phyloP scores from a whole-genome alignment of 257 asterid genomes.

The Solanum stenotomum region DNA sequence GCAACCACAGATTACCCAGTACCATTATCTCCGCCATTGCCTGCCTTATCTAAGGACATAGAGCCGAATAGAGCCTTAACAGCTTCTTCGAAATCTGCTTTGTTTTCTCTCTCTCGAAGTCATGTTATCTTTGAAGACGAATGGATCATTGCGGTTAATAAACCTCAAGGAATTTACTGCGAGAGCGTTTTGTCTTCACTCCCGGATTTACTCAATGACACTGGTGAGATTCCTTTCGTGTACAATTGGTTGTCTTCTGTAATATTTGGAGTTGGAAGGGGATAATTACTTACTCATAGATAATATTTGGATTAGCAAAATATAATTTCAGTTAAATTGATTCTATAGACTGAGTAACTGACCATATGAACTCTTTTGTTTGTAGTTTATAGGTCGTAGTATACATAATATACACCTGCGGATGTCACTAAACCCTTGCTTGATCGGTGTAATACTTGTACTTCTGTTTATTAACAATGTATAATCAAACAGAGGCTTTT shows the following conservation, averaged over 20 bases:
- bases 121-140: constrained; percentile 80
- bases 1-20: constrained; percentile 37
- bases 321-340: background rate
- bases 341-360: background rate
- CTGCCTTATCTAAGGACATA: constrained; percentile 54
- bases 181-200: constrained; percentile 56
- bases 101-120: constrained; percentile 47
- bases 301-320: background rate
- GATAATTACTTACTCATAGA: background rate
- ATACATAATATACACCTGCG: background rate
- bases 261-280: background rate
- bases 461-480: background rate
- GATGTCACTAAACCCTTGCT: background rate
- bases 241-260: background rate
- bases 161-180: constrained; percentile 82
- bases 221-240: background rate
- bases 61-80: constrained; percentile 72
- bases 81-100: constrained; percentile 68
- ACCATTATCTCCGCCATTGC: constrained; percentile 69
- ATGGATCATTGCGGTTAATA: constrained; percentile 82
- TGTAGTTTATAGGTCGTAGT: background rate
- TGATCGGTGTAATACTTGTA: background rate
- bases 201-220: constrained; percentile 29
- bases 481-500: background rate
- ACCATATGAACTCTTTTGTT: background rate